Evolutionary conservation across 495 filamentous ascomycete genomes (phyloP), one percentile per base, ranked within the genome.

Genomic region (Xylaria intraflava): DNA sequence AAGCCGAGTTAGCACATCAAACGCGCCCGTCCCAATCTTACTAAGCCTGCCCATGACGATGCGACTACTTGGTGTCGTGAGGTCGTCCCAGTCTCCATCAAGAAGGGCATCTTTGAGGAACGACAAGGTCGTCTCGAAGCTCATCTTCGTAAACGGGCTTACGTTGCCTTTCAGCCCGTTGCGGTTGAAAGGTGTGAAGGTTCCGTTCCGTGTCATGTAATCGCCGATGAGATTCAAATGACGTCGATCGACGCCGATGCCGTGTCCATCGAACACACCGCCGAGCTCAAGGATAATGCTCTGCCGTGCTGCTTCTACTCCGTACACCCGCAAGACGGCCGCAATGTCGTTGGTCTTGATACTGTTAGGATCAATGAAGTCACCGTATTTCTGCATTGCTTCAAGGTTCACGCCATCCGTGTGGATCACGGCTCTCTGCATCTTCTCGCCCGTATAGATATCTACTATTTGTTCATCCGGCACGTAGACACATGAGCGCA

Each of bases 141-240:
- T 94, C 90, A 96, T 96, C 79, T 96, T 96, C 70, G 91, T 85
- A 57, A 97, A 90, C 1, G 93, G 90, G 47, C 86, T 91, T 14
- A 88, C 83, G 62, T 85, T 87, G 53, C 86, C 80, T 65, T 83
- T 86, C 48, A 97, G 66, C 16, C 91, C 93, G 59, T 85, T 91
- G 41, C 93, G 85, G 70, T 87, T 95, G 74, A 97, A 99, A 2
- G 92, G 83, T 16, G 79, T 83, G 71, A 93, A 97, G 16, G 82
- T 83, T 57, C 93, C 93, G 55, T 82, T 83, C 23, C 90, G 74
- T 16, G 94, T 97, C 93, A 98, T 98, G 70, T 86, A 87, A 72
- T 98, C 93, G 48, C 87, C 92, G 59, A 98, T 96, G 54, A 98
- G 78, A 71, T 92, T 96, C 59, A 99, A 72, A 71, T 99, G 93